Conservation (phyloP, 371 early-diverging fungal species). For the Rhizopus sp. region DNA sequence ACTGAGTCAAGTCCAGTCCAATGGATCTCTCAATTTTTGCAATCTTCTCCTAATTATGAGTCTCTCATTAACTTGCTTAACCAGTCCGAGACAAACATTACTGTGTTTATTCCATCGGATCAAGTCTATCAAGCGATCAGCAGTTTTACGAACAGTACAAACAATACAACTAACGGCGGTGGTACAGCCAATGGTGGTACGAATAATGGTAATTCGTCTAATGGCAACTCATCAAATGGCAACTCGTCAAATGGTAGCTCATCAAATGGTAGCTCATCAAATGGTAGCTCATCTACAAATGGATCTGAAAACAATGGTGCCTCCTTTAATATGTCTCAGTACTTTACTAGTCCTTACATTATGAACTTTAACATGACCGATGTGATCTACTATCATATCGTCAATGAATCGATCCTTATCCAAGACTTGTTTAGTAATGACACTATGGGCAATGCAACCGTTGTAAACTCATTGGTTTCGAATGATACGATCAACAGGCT, state of each 20-base stretch:
- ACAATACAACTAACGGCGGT: background rate
- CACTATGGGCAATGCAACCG: background rate
- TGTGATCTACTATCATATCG: slow-evolving; percentile 34
- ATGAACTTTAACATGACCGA: slow-evolving; percentile 22
- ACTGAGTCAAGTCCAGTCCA: slow-evolving; percentile 36
- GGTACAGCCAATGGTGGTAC: background rate
- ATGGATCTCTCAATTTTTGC: slow-evolving; percentile 26
- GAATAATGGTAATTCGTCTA: background rate
- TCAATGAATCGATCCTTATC: slow-evolving; percentile 26
- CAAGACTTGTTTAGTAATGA: background rate
- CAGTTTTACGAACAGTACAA: background rate
- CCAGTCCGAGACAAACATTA: slow-evolving; percentile 26
- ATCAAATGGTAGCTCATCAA: background rate
- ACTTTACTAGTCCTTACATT: background rate
- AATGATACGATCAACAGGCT: slow-evolving; percentile 27
- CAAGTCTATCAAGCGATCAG: slow-evolving; percentile 7
- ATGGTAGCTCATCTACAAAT: background rate
- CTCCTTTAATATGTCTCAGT: background rate
- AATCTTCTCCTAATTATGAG: slow-evolving; percentile 28
- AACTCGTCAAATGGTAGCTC: background rate
- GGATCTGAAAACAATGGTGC: background rate
- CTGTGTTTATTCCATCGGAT: slow-evolving; percentile 40
- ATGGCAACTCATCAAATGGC: background rate
- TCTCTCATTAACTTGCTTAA: slow-evolving; percentile 30
- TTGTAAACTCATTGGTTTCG: slow-evolving; percentile 25